phyloP scores from a whole-genome alignment of 2,329 filamentous ascomycete species.

The Microascus cirrosus region DNA sequence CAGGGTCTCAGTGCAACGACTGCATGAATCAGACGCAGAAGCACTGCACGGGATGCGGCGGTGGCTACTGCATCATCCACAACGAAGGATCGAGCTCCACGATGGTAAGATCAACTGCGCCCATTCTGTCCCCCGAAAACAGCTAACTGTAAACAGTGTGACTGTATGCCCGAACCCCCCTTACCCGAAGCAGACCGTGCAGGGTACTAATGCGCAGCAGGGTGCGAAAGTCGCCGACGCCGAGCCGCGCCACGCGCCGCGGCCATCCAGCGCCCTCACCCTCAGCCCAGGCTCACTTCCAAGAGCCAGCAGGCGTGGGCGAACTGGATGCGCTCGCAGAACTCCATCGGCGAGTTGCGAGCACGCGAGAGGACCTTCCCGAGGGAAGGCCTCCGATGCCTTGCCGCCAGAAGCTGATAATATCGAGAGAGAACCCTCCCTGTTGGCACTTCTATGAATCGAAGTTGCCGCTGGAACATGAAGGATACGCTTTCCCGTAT shows the following conservation, averaged over 20 bases:
- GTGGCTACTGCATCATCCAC: conserved; percentile 74
- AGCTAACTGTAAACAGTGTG: conserved; percentile 9
- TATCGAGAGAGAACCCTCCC: not conserved
- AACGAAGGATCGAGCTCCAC: conserved; percentile 70
- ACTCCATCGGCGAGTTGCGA: conserved; percentile 3
- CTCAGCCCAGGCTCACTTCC: not conserved
- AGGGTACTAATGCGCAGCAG: conserved; percentile 1
- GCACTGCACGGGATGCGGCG: conserved; percentile 59
- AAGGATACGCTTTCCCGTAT: not conserved
- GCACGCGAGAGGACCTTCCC: conserved; percentile 3
- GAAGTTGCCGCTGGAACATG: not conserved
- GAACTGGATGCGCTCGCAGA: conserved; percentile 9
- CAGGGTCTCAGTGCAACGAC: conserved; percentile 50
- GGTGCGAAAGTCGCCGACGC: conserved; percentile 3
- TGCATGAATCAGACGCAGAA: conserved; percentile 66
- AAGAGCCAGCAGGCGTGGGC: conserved; percentile 7
- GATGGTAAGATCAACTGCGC: conserved; percentile 27
- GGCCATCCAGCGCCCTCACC: not conserved
- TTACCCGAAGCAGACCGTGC: not conserved
- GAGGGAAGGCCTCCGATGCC: not conserved
- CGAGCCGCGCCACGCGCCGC: not conserved
- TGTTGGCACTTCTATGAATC: not conserved
- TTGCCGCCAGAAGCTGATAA: conserved; percentile 1
- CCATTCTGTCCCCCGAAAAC: not conserved
- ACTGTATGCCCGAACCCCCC: conserved; percentile 9